phyloP scores from a whole-genome alignment of 176 grass and related monocot species.

The Rhynchospora breviuscula region DNA sequence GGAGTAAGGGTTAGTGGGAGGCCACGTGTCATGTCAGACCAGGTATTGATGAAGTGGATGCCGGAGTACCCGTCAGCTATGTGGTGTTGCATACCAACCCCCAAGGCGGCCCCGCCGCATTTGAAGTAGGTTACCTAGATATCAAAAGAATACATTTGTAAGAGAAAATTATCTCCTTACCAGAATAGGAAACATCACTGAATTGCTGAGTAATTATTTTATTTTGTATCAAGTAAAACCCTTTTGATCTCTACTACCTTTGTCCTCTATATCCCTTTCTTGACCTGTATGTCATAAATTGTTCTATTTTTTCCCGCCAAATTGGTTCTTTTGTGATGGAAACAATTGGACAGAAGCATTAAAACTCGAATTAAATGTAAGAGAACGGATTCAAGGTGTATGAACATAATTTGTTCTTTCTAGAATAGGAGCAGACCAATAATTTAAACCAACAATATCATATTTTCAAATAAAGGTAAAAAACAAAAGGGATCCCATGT shows the following conservation, averaged over 20 bases:
- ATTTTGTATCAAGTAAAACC: neutral
- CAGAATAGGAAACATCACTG: neutral
- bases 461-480: neutral
- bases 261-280: neutral
- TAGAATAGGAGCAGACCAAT: neutral
- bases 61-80: conserved; percentile 33
- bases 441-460: neutral
- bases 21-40: conserved; percentile 27
- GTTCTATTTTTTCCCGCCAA: neutral
- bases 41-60: conserved; percentile 28
- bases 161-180: neutral
- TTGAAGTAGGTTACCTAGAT: conserved; percentile 44
- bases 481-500: neutral
- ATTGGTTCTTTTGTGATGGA: neutral
- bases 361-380: neutral
- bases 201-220: neutral
- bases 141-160: neutral
- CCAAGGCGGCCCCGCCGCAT: conserved; percentile 31
- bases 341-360: neutral
- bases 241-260: neutral
- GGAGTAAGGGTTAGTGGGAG: neutral
- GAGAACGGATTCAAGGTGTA: neutral
- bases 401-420: neutral
- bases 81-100: conserved; percentile 32
- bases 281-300: neutral